These are phyloP conservation scores for Acorus calamus DNA, from an alignment of 106 monocot genomes.

Conservation along the genomic window DNA sequence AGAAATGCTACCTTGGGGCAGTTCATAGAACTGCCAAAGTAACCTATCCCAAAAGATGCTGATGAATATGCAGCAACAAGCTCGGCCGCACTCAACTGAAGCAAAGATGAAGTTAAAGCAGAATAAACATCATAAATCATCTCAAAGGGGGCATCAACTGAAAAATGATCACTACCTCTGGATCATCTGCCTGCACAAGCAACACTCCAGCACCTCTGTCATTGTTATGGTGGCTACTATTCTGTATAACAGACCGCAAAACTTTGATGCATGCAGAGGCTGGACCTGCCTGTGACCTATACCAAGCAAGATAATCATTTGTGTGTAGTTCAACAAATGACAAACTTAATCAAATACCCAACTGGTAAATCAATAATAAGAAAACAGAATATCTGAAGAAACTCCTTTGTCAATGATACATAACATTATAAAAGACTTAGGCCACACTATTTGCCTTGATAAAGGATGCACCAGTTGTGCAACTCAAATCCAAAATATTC, in stretches of 20 bases:
- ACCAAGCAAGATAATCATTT: neutral
- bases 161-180: slow-evolving; percentile 33
- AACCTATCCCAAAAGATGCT: slow-evolving; percentile 74
- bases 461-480: too few relatives aligned
- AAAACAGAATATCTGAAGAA: too few relatives aligned
- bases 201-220: slow-evolving; percentile 72
- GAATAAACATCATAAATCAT: neutral
- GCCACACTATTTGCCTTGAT: too few relatives aligned
- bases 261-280: slow-evolving; percentile 62
- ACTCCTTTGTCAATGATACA: too few relatives aligned
- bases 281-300: slow-evolving; percentile 68
- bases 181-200: slow-evolving; percentile 69
- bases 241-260: slow-evolving; percentile 34
- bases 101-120: slow-evolving; percentile 19
- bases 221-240: slow-evolving; percentile 26
- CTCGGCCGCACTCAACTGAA: slow-evolving; percentile 47
- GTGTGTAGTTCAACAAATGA: too few relatives aligned
- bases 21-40: slow-evolving; percentile 65
- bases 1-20: slow-evolving; percentile 75
- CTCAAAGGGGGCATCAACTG: neutral
- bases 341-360: too few relatives aligned
- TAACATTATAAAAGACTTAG: too few relatives aligned
- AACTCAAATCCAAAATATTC: too few relatives aligned
- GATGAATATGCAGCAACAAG: slow-evolving; percentile 87
- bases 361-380: too few relatives aligned